These are phyloP conservation scores for Rhizopus delemar DNA, from an alignment of 371 early-diverging fungal genomes.

Conservation along the genomic window DNA sequence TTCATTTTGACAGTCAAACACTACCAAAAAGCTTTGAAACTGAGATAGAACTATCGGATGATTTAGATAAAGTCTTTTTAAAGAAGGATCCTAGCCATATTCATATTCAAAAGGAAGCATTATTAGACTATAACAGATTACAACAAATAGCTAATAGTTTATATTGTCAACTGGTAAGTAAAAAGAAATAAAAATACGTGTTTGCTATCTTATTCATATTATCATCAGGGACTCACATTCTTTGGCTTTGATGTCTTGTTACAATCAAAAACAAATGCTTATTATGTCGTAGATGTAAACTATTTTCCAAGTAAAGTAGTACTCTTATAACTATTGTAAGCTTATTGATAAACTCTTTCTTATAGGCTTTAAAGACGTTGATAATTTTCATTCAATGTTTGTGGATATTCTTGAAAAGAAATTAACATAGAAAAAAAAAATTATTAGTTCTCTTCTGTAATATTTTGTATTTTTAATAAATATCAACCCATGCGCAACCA, in stretches of 20 bases:
- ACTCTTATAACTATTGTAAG: background rate
- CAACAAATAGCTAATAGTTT: conserved; percentile 38
- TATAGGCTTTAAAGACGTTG: conserved; percentile 28
- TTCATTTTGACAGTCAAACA: conserved; percentile 51
- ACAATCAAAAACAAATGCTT: conserved; percentile 30
- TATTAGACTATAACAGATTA: conserved; percentile 30
- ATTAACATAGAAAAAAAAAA: background rate
- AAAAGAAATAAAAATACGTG: background rate
- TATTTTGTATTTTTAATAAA: background rate
- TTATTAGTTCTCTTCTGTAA: background rate
- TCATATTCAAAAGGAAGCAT: conserved; percentile 24
- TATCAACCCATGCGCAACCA: no score
- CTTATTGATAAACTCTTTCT: background rate
- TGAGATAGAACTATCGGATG: conserved; percentile 17
- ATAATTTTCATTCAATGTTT: conserved; percentile 31
- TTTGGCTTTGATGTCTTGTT: conserved; percentile 55
- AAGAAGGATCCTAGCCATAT: conserved; percentile 20
- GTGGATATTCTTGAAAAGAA: conserved; percentile 23
- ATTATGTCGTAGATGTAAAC: conserved; percentile 51
- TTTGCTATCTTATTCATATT: background rate
- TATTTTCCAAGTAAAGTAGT: conserved; percentile 49
- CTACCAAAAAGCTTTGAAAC: conserved; percentile 46
- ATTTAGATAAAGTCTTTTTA: conserved; percentile 29
- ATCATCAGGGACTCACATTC: conserved; percentile 44
- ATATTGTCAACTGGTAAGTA: conserved; percentile 36